Evolutionary conservation across 2,329 filamentous ascomycete genomes (phyloP).

Genomic region (Fusarium nisikadoi): DNA sequence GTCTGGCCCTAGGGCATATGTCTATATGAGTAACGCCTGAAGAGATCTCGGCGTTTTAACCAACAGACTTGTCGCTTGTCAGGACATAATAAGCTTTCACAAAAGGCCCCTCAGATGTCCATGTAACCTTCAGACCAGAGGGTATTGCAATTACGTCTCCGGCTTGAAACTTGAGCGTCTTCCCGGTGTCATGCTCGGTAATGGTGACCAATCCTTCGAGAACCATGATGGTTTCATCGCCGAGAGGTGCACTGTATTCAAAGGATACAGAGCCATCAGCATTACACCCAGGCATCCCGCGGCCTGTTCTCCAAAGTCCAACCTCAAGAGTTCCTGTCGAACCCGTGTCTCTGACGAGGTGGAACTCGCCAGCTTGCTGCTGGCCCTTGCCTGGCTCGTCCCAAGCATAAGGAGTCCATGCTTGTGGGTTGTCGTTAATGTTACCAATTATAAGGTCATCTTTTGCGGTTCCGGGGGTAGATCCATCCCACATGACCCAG

Average conservation of each 20-base stretch:
- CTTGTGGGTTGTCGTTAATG: not conserved
- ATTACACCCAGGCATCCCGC: not conserved
- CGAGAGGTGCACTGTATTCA: not conserved
- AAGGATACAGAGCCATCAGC: not conserved
- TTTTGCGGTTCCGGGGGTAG: not conserved
- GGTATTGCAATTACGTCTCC: not conserved
- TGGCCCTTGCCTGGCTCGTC: not conserved
- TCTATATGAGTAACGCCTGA: accelerated
- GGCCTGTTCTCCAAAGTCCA: not conserved
- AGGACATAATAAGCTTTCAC: not conserved
- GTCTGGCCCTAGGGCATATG: not conserved
- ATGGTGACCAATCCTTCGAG: not conserved
- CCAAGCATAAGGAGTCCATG: not conserved
- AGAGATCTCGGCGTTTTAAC: accelerated
- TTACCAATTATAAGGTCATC: not conserved
- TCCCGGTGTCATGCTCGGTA: not conserved
- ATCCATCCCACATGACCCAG: not conserved
- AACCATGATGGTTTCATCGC: not conserved
- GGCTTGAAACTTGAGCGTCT: not conserved
- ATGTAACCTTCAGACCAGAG: not conserved
- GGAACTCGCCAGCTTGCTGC: not conserved
- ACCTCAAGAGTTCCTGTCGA: not conserved
- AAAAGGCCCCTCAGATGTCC: not conserved
- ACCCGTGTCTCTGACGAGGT: not conserved
- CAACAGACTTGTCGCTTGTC: not conserved